Percentiles rank a stretch among this genome's conserved stretches.
These are phyloP conservation scores for Hemileccinum rubropunctum DNA, from an alignment of 768 basidiomycete species.

Conservation along the genomic window DNA sequence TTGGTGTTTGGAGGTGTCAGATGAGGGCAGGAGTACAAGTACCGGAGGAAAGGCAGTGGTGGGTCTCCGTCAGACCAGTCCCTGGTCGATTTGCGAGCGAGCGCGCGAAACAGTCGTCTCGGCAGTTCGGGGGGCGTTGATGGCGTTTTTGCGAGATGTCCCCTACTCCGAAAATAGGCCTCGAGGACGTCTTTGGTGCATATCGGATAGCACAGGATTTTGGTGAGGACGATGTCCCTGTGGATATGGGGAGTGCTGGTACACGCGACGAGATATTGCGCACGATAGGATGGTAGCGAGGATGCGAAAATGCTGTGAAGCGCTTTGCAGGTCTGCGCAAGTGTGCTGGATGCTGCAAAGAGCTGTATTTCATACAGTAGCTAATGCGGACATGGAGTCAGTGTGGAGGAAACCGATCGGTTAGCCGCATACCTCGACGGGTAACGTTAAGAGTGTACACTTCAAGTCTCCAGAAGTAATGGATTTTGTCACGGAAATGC, in stretches of 20 bases:
- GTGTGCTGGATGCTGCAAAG: conserved; percentile 56
- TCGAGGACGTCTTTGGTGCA: conserved; percentile 41
- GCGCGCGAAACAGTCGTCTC: conserved; percentile 58
- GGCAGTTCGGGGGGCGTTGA: conserved; percentile 51
- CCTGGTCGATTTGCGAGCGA: conserved; percentile 33
- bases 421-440: conserved; percentile 38
- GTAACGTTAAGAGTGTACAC: conserved; percentile 27
- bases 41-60: conserved; percentile 63
- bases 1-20: conserved; percentile 50
- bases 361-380: conserved; percentile 79
- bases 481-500: not conserved
- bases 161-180: conserved; percentile 38
- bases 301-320: conserved; percentile 53
- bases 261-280: conserved; percentile 58
- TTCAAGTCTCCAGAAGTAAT: not conserved
- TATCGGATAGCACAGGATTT: conserved; percentile 44
- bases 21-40: conserved; percentile 45
- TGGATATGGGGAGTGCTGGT: conserved; percentile 16
- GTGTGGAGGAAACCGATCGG: not conserved
- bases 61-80: conserved; percentile 49
- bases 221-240: conserved; percentile 36
- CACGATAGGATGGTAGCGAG: conserved; percentile 58
- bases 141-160: not conserved
- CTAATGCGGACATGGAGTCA: conserved; percentile 37
- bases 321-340: conserved; percentile 58